phyloP scores from a whole-genome alignment of 1,284 basidiomycete genomes.

The Baeospora myosura region DNA sequence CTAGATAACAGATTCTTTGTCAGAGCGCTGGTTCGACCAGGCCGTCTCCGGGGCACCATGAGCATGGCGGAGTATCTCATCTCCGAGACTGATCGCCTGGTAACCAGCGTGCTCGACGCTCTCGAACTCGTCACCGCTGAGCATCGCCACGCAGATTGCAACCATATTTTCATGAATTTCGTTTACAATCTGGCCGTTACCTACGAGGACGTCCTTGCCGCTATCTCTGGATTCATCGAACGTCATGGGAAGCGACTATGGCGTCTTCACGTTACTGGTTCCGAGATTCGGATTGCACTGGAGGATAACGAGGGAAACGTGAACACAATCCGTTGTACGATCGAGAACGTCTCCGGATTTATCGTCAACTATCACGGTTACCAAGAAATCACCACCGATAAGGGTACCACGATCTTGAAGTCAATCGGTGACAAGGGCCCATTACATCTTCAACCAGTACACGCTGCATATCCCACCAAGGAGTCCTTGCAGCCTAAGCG shows the following conservation, averaged over 20 bases:
- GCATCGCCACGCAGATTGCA: conserved; percentile 87
- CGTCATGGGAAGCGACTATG: conserved; percentile 96
- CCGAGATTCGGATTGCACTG: conserved; percentile 93
- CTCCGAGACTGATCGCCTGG: conserved; percentile 94
- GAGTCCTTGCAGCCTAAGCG: conserved; percentile 98
- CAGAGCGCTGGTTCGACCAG: conserved; percentile 92
- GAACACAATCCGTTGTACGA: conserved; percentile 93
- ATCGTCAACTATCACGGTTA: conserved; percentile 99
- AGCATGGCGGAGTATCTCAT: conserved; percentile 95
- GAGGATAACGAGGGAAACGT: conserved; percentile 91
- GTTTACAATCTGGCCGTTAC: conserved; percentile 93
- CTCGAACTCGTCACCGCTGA: conserved; percentile 87
- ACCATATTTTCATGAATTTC: conserved; percentile 97
- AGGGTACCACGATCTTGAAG: conserved; percentile 89
- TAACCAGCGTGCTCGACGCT: conserved; percentile 91
- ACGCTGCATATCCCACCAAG: conserved; percentile 91
- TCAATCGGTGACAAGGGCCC: conserved; percentile 94
- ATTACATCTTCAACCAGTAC: conserved; percentile 88
- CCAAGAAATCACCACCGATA: conserved; percentile 95
- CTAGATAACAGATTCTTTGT: conserved; percentile 98
- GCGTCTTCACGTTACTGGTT: conserved; percentile 96
- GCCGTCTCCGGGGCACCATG: conserved; percentile 86
- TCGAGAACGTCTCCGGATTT: conserved; percentile 98
- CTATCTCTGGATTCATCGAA: conserved; percentile 96
- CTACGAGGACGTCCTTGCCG: conserved; percentile 93